Evolutionary conservation across 805 yeast species (phyloP).

Genomic region (Candida ovalis): DNA sequence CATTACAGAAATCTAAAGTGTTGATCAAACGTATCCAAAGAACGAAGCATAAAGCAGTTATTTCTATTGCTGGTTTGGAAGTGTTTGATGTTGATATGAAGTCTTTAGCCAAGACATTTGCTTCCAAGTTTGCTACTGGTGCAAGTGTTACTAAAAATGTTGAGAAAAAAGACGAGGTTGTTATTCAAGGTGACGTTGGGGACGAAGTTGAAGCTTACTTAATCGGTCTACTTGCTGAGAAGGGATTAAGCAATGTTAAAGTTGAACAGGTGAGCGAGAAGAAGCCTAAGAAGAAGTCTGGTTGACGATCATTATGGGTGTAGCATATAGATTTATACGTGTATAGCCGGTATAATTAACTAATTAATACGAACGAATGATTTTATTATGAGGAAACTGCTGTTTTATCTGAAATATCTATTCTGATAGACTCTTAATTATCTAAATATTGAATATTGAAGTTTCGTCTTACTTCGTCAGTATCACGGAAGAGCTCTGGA

Average conservation of each 20-base stretch:
- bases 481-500: too few relatives aligned
- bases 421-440: too few relatives aligned
- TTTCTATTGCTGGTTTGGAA: constrained; percentile 83
- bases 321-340: not conserved
- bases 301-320: not conserved
- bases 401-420: too few relatives aligned
- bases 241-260: constrained; percentile 78
- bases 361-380: not conserved
- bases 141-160: constrained; percentile 86
- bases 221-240: constrained; percentile 65
- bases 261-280: constrained; percentile 87
- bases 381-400: too few relatives aligned
- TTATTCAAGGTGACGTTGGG: constrained; percentile 92
- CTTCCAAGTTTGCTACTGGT: constrained; percentile 94
- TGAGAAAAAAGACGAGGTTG: constrained; percentile 84
- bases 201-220: constrained; percentile 84
- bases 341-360: too few relatives aligned
- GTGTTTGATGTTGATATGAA: constrained; percentile 86
- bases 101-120: constrained; percentile 86
- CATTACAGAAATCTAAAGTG: constrained; percentile 76
- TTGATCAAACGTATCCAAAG: constrained; percentile 83
- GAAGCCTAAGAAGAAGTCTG: constrained; percentile 57
- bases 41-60: constrained; percentile 82
- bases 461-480: too few relatives aligned
- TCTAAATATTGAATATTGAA: too few relatives aligned